Evolutionary conservation across 129 eudicot genomes (phyloP), one percentile per base, ranked within the genome.

Genomic region (Mikania micrantha): DNA sequence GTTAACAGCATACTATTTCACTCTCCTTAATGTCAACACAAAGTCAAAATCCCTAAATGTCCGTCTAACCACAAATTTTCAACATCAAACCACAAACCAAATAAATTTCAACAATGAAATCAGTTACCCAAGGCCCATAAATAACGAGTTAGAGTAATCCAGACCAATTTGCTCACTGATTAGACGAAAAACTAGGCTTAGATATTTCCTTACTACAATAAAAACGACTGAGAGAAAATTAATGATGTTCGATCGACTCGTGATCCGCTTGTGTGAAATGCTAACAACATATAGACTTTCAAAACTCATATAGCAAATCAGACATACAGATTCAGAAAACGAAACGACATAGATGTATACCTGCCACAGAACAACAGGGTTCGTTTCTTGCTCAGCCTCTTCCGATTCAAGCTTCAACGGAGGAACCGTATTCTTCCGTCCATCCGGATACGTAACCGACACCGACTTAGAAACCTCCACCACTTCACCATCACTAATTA

Each of bases 291-390:
- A 17, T 9, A 34, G 1, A 8, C 7, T 29, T 22, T 34, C 21
- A 69, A 60, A 47, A 15, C 1, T 38, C 38, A 42, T 2, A 35
- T 3, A 39, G 12, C 34, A 60, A 38, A 69, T 69, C 61, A 49
- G 61, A 9, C 22, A 50, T 17, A 20, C 10, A 74, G 39, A 56
- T 61, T 28, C 17, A 12, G 24, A 16, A 63, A 64, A 24, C 47
- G 19, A 7, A 22, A 59, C 12, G 36, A 77, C 6, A 53, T 19
- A 50, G 2, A 38, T n/a, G 16, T 38, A 59, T 75, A 88, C 96
- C 96, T 88, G 96, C 96, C 96, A 88, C 5, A 88, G 82, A 70
- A 88, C 78, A 9, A 72, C 64, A 32, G 96, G 96, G 42, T 83
- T 85, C 13, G 96, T 85, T 47, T 63, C 77, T 49, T 57, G 34